Base-by-base conservation (phyloP, 2,329 filamentous ascomycete species). In the Phoma sp. region DNA sequence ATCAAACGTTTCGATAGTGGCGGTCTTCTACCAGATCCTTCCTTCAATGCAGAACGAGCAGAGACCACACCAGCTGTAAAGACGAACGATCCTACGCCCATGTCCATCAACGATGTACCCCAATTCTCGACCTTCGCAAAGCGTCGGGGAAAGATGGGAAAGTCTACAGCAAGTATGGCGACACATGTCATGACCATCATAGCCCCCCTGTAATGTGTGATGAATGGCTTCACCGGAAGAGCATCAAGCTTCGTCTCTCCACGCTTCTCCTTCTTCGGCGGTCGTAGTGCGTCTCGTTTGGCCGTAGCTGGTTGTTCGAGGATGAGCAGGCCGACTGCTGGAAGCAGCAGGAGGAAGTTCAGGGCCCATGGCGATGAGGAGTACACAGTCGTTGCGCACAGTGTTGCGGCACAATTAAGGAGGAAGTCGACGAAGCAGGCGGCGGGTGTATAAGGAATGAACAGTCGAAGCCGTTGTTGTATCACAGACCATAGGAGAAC, bases 111-210 rank as follows among this genome's bases (percentile, higher is more conserved):
- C n/a, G 93, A 98, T 1, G 93, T 97, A 48, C 95, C 95, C 92
- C 95, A 99, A n/a, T 91, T 97, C 77, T 99, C 95, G 2, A 96
- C 95, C 79, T 99, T 99, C 52, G 92, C 95, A 73, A 98, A 98
- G 26, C 95, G 88, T 23, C 95, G 86, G 2, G 95, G 95, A 68
- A 99, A 99, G 54, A 97, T 82, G 15, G 83, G 87, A 73, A 99
- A 99, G 76, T 99, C 95, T 45, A 99, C 95, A 14, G 95, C 95
- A n/a, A 99, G 83, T 64, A 99, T 98, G 46, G 92, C 91, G 38
- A 95, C 78, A 69, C 91, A 96, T 7, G 95, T 99, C 61, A 90
- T 83, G 43, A 96, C 83, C 82, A 99, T 87, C 92, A 99, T 96
- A 42, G 87, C 86, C 2, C 92, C 93, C 47, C 95, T 88, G 71